A percentile compares a stretch with the other conserved stretches of the same genome.
phyloP scores from a whole-genome alignment of 176 grass and related monocot species.

The Carex kokanica region DNA sequence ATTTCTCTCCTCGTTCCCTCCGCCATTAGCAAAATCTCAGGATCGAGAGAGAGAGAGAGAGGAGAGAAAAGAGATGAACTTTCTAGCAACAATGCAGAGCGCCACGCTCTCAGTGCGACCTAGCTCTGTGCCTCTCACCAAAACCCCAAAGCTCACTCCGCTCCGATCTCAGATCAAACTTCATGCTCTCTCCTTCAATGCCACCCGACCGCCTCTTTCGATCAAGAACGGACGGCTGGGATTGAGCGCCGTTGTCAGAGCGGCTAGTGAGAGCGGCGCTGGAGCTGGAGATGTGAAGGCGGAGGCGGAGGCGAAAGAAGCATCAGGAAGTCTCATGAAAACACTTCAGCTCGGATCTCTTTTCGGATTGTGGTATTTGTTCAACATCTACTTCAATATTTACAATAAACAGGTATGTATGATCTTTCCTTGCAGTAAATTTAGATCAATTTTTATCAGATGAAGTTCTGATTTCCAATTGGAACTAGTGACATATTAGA shows the following conservation, averaged over 20 bases:
- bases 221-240: constrained; percentile 19
- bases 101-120: constrained; percentile 1
- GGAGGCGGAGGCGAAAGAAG: neutral
- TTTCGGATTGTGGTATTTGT: constrained; percentile 51
- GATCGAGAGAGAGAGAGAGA: neutral
- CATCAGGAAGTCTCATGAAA: neutral
- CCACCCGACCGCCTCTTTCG: neutral
- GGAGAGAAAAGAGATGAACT: neutral
- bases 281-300: neutral
- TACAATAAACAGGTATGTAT: constrained; percentile 46
- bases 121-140: neutral
- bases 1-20: constrained; percentile 18
- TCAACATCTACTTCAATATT: constrained; percentile 62
- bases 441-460: neutral
- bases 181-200: neutral
- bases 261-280: constrained; percentile 17
- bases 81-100: constrained; percentile 22
- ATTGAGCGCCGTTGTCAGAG: constrained; percentile 24
- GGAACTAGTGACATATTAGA: neutral
- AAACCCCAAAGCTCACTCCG: neutral
- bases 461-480: neutral
- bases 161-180: neutral
- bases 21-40: constrained; percentile 16
- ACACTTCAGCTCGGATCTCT: constrained; percentile 41
- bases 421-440: neutral